A percentile compares a stretch with the other conserved stretches of the same genome.
phyloP scores from a whole-genome alignment of 2,329 filamentous ascomycete species.

The Aureobasidium musti region DNA sequence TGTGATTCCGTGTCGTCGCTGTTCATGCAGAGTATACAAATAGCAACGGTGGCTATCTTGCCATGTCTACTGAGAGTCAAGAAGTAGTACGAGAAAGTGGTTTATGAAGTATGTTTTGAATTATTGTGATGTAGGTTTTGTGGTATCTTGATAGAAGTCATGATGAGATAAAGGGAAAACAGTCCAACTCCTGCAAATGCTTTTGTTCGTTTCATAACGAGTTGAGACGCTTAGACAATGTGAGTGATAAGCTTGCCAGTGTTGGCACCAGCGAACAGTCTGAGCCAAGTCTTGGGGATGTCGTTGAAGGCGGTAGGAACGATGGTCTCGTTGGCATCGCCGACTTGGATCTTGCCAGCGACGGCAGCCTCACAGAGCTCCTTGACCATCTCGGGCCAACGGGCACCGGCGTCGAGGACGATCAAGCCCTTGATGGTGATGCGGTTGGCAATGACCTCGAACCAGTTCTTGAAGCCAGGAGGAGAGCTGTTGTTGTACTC shows the following conservation, averaged over 20 bases:
- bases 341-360: conserved; percentile 52
- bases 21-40: background rate
- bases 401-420: conserved; percentile 37
- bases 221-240: conserved; percentile 31
- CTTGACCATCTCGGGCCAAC: conserved; percentile 30
- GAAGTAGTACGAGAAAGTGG: too few species aligned
- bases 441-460: conserved; percentile 42
- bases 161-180: background rate
- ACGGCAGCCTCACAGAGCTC: conserved; percentile 40
- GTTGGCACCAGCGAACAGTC: conserved; percentile 52
- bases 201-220: background rate
- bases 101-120: background rate
- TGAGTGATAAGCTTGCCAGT: conserved; percentile 52
- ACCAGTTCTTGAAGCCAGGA: conserved; percentile 43
- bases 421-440: conserved; percentile 42
- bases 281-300: conserved; percentile 53
- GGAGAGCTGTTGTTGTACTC: conserved; percentile 62
- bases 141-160: conserved; percentile 12
- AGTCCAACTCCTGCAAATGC: conserved; percentile 16
- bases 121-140: background rate
- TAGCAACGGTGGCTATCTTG: too few species aligned
- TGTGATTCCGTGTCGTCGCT: background rate
- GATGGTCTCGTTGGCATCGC: conserved; percentile 50
- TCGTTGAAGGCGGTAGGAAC: conserved; percentile 53
- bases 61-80: too few species aligned